Evolutionary conservation across 805 yeast species (phyloP).

Genomic region (Candida ovalis): DNA sequence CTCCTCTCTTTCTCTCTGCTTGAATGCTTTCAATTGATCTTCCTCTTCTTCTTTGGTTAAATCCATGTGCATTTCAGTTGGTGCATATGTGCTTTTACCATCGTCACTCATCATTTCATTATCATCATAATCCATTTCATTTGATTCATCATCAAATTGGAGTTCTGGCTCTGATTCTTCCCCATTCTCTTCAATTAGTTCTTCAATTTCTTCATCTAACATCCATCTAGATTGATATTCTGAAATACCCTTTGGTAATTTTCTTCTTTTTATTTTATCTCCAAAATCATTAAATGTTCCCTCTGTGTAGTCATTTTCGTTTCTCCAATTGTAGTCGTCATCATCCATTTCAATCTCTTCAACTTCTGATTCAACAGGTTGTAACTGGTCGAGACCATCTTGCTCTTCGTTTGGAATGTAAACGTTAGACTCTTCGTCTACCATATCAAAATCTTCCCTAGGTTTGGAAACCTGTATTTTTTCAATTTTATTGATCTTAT

Average conservation of each 20-base stretch:
- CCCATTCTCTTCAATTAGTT: constrained; percentile 37
- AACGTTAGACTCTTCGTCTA: constrained; percentile 19
- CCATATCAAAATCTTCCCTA: constrained; percentile 10
- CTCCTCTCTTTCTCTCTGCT: constrained; percentile 74
- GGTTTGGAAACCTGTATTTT: constrained; percentile 30
- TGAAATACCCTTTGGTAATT: constrained; percentile 67
- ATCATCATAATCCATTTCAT: constrained; percentile 37
- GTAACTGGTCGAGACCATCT: constrained; percentile 58
- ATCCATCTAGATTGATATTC: constrained; percentile 78
- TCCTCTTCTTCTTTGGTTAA: constrained; percentile 79
- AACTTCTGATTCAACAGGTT: constrained; percentile 48
- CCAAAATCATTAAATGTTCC: constrained; percentile 11
- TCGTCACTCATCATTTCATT: constrained; percentile 41
- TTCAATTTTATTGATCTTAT: constrained; percentile 67
- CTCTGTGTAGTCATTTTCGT: constrained; percentile 9
- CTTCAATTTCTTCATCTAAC: constrained; percentile 53
- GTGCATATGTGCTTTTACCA: constrained; percentile 18
- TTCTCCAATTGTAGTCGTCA: constrained; percentile 31
- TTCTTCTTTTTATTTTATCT: constrained; percentile 30
- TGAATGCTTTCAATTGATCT: constrained; percentile 65
- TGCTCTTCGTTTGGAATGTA: constrained; percentile 38
- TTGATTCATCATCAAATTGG: constrained; percentile 23
- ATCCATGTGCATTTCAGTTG: constrained; percentile 63
- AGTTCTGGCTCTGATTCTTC: constrained; percentile 36
- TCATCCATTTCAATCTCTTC: constrained; percentile 32